A percentile compares a stretch with the other conserved stretches of the same genome.
These are phyloP conservation scores for Lycium ferocissimum DNA, from an alignment of 257 asterid genomes.

Conservation along the genomic window DNA sequence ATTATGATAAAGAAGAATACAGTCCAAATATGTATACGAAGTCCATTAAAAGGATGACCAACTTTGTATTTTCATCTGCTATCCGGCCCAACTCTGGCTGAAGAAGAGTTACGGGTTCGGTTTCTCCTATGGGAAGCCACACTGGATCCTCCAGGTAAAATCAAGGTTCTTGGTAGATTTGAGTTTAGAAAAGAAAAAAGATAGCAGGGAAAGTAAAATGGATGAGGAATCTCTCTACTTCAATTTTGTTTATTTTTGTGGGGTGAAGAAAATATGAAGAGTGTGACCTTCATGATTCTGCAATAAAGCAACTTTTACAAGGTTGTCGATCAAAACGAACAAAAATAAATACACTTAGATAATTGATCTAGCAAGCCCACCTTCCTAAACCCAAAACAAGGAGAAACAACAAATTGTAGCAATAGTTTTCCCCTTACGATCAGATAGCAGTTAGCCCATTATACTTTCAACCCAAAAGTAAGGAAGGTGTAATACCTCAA, in stretches of 20 bases:
- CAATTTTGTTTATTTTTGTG: not conserved
- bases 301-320: not conserved
- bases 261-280: not conserved
- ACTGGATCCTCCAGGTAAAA: slow-evolving; percentile 8
- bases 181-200: not conserved
- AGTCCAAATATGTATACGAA: not conserved
- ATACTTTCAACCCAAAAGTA: not conserved
- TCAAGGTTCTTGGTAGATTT: not conserved
- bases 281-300: slow-evolving; percentile 18
- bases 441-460: not conserved
- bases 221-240: not conserved
- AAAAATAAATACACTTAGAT: not conserved
- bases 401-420: not conserved
- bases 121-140: slow-evolving; percentile 18
- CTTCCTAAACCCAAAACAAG: not conserved
- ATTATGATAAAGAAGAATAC: slow-evolving; percentile 5
- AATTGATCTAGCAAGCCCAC: slow-evolving; percentile 7
- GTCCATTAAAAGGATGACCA: not conserved
- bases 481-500: slow-evolving; percentile 66
- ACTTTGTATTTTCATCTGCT: not conserved
- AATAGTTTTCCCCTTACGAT: not conserved
- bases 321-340: not conserved
- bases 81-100: not conserved
- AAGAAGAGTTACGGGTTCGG: not conserved
- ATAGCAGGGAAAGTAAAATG: not conserved